These are phyloP conservation scores for Phialophora expanda DNA, from an alignment of 2,329 filamentous ascomycete genomes.

Conservation along the genomic window DNA sequence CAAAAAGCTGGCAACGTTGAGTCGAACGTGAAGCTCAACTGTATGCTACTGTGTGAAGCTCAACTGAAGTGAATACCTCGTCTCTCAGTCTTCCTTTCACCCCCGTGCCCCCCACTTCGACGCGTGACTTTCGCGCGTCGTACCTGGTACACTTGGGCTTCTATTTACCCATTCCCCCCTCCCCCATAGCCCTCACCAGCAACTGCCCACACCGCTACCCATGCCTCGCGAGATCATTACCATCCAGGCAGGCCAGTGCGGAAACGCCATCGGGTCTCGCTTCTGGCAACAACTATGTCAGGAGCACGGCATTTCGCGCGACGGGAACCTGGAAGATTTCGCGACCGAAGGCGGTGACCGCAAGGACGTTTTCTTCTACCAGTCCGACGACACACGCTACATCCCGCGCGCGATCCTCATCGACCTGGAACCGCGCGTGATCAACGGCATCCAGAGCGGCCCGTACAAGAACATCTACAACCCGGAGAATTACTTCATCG, in stretches of 20 bases:
- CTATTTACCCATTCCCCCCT: neutral
- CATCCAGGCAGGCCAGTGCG: slow-evolving; percentile 81
- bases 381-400: slow-evolving; percentile 97
- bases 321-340: slow-evolving; percentile 96
- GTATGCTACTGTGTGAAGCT: no score
- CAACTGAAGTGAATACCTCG: neutral
- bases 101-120: neutral
- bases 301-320: slow-evolving; percentile 96
- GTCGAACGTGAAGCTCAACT: neutral
- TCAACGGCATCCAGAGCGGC: slow-evolving; percentile 89
- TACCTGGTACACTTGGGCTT: neutral
- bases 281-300: slow-evolving; percentile 99
- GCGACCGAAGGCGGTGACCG: slow-evolving; percentile 96
- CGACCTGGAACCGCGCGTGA: slow-evolving; percentile 89
- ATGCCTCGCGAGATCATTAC: slow-evolving; percentile 87
- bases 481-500: slow-evolving; percentile 97
- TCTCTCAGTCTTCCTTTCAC: neutral
- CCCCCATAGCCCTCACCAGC: neutral
- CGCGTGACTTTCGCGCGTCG: neutral
- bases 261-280: slow-evolving; percentile 69
- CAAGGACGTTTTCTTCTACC: slow-evolving; percentile 99
- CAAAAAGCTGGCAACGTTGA: no score
- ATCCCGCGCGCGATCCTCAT: slow-evolving; percentile 95
- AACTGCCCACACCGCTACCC: neutral
- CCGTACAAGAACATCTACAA: slow-evolving; percentile 99